Conservation (phyloP, 2,329 filamentous ascomycete species). For the Neoarthrinium moseri region DNA sequence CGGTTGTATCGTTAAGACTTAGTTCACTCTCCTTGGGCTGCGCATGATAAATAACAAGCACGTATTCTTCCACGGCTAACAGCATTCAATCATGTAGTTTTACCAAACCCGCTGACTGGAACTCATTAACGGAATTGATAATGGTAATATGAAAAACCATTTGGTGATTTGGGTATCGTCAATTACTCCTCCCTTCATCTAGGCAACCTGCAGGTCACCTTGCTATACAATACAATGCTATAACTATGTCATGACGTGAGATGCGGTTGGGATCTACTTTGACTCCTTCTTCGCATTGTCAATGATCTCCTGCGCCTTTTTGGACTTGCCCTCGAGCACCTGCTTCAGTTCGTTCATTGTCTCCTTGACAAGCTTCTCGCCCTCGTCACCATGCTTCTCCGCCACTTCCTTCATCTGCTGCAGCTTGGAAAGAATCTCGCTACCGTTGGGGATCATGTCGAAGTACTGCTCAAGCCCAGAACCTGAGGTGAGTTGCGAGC, state of each 20-base stretch:
- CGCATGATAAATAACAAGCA: too few species aligned
- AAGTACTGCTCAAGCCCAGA: constrained; percentile 60
- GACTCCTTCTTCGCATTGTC: constrained; percentile 52
- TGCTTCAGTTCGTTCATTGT: constrained; percentile 65
- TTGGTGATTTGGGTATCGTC: neutral
- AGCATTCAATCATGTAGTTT: too few species aligned
- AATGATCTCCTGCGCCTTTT: constrained; percentile 57
- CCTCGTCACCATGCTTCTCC: constrained; percentile 67
- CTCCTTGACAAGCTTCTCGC: constrained; percentile 67
- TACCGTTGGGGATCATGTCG: constrained; percentile 63
- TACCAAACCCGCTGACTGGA: too few species aligned
- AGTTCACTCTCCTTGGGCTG: too few species aligned
- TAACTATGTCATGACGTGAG: neutral
- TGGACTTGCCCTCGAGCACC: constrained; percentile 59
- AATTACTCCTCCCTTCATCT: neutral
- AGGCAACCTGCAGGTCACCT: neutral
- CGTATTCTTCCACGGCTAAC: too few species aligned
- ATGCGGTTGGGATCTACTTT: constrained; percentile 24
- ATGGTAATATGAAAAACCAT: too few species aligned
- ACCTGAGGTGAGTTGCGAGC: constrained; percentile 32
- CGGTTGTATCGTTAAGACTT: too few species aligned
- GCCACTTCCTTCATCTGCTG: constrained; percentile 63
- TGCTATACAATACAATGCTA: neutral
- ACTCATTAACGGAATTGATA: too few species aligned
- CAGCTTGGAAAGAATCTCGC: constrained; percentile 65